Evolutionary conservation across 108 stramenopile genomes (phyloP).

Genomic region (Nannochloropsis oceanica): DNA sequence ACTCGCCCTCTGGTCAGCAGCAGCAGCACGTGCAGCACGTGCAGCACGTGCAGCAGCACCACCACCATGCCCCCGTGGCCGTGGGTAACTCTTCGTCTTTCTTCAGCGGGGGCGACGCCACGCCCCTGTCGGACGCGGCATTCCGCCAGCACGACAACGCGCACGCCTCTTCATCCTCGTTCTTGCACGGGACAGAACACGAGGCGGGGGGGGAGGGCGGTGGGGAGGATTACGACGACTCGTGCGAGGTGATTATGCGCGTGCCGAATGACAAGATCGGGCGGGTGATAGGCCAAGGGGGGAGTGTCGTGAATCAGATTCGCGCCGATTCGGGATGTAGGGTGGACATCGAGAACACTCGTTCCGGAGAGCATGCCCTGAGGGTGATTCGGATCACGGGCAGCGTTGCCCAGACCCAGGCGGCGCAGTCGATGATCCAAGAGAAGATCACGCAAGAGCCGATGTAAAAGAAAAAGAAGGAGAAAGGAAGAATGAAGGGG

Average conservation of each 20-base stretch:
- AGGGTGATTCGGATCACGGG: background rate
- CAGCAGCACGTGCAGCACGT: too few species aligned
- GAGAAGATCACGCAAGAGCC: background rate
- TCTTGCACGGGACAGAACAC: background rate
- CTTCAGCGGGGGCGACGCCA: background rate
- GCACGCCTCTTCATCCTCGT: background rate
- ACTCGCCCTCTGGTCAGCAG: background rate
- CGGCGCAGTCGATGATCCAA: background rate
- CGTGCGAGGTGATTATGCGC: background rate
- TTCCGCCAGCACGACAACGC: background rate
- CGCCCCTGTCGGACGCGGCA: too few species aligned
- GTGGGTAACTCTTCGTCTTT: background rate
- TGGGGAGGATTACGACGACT: background rate
- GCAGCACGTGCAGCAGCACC: background rate
- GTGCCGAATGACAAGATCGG: background rate
- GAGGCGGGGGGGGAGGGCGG: background rate
- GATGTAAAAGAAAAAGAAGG: background rate
- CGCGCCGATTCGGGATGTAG: background rate
- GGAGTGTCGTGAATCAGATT: background rate
- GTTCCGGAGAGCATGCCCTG: background rate
- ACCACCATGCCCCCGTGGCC: background rate
- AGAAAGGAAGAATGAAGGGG: background rate
- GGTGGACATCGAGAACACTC: background rate
- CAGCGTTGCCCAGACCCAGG: background rate
- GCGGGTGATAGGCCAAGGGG: background rate